These are phyloP conservation scores for Phoma sp. DNA, from an alignment of 2,329 filamentous ascomycete species.

Conservation along the genomic window DNA sequence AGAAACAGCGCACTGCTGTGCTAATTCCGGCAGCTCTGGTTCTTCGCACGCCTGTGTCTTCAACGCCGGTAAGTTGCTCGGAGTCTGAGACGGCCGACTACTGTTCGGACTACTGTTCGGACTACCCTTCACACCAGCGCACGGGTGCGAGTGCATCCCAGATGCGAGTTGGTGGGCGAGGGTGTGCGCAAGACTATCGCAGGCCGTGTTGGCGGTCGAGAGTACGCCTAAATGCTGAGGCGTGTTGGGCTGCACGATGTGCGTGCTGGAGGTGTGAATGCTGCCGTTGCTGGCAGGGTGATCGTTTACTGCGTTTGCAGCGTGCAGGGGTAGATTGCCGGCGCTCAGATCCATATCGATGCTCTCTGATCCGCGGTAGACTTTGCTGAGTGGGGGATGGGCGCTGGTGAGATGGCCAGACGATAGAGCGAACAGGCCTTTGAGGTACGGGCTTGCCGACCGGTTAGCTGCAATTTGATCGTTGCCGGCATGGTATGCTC, in stretches of 20 bases:
- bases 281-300: background rate
- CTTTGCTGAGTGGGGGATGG: background rate
- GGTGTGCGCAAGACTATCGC: constrained; percentile 2
- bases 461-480: background rate
- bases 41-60: no score
- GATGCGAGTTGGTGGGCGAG: constrained; percentile 11
- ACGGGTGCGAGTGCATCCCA: constrained; percentile 1
- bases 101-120: no score
- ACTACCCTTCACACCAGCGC: background rate
- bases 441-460: constrained; percentile 4
- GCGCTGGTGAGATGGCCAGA: background rate
- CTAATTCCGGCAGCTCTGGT: no score
- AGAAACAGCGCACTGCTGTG: no score
- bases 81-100: no score
- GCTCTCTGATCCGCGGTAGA: constrained; percentile 5
- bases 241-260: background rate
- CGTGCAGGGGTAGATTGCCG: background rate
- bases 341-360: background rate
- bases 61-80: no score
- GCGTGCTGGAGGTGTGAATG: background rate
- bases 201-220: background rate
- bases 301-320: background rate
- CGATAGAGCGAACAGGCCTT: constrained; percentile 5
- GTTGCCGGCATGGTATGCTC: background rate
- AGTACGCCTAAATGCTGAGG: background rate